A percentile compares a stretch with the other conserved stretches of the same genome.
phyloP scores from a whole-genome alignment of 1,139 yeast genomes.

The Meyerozyma athensensis region DNA sequence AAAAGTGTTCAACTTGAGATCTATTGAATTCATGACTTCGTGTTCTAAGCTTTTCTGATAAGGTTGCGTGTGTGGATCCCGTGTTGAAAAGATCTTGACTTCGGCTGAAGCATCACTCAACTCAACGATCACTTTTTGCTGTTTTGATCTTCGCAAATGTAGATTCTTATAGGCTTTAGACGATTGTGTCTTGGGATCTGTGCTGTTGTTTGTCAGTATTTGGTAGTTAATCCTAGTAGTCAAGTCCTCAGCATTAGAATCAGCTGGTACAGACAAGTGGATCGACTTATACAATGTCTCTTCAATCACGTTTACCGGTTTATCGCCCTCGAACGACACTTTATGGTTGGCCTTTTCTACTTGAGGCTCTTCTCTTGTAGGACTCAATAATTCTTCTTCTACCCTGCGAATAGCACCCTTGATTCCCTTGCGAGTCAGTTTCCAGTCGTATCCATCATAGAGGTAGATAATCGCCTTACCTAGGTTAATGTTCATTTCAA shows the following conservation, averaged over 20 bases:
- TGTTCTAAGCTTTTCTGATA: slow-evolving; percentile 21
- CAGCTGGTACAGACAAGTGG: slow-evolving; percentile 57
- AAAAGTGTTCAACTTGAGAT: slow-evolving; percentile 45
- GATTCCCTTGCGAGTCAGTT: slow-evolving; percentile 64
- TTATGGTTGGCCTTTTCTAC: neutral
- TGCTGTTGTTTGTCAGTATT: slow-evolving; percentile 23
- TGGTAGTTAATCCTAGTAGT: slow-evolving; percentile 50
- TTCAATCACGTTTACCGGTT: slow-evolving; percentile 33
- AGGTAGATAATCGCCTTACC: slow-evolving; percentile 48
- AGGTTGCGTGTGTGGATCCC: slow-evolving; percentile 40
- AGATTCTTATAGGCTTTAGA: slow-evolving; percentile 34
- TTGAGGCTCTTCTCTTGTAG: neutral
- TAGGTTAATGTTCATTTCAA: slow-evolving; percentile 30
- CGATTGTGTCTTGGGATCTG: slow-evolving; percentile 7
- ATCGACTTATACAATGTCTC: slow-evolving; percentile 73
- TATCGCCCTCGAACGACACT: neutral
- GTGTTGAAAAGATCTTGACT: slow-evolving; percentile 40
- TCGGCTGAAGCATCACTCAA: slow-evolving; percentile 48
- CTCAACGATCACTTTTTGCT: slow-evolving; percentile 58
- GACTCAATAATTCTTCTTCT: slow-evolving; percentile 26
- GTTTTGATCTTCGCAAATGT: slow-evolving; percentile 58
- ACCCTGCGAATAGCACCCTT: slow-evolving; percentile 58
- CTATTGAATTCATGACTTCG: slow-evolving; percentile 47
- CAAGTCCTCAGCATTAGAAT: slow-evolving; percentile 42
- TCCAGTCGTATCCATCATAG: slow-evolving; percentile 94